These are phyloP conservation scores for Aspergillus oerlinghausenensis DNA, from an alignment of 2,329 filamentous ascomycete species.

Conservation along the genomic window DNA sequence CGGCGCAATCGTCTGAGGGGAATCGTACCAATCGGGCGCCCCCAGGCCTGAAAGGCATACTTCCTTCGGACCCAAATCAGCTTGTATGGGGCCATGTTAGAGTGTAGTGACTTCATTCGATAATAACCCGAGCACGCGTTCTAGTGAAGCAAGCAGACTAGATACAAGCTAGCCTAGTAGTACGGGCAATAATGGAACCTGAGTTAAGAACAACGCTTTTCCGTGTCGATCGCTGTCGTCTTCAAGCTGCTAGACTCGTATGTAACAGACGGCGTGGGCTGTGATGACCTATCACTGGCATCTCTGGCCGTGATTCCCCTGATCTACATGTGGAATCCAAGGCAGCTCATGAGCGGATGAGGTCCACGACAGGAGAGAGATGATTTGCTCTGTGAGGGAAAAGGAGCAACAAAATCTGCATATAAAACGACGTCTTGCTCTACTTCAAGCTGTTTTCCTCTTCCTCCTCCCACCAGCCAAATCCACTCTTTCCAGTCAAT, in stretches of 20 bases:
- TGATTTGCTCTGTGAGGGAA: background rate
- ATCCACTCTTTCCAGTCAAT: conserved; percentile 20
- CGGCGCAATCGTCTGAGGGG: background rate
- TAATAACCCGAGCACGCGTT: background rate
- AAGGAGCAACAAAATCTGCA: conserved; percentile 9
- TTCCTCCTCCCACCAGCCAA: conserved; percentile 16
- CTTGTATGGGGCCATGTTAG: background rate
- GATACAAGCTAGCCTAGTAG: background rate
- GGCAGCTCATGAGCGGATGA: background rate
- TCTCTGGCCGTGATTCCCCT: conserved; percentile 8
- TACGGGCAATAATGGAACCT: background rate
- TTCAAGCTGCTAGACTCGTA: background rate
- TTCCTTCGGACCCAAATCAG: conserved; percentile 1
- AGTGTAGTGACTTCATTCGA: background rate
- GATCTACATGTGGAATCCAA: conserved; percentile 10
- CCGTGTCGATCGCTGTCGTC: conserved; percentile 15
- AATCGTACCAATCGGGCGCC: conserved; percentile 1
- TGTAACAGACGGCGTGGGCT: background rate
- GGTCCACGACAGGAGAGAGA: background rate
- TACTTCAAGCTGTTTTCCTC: background rate
- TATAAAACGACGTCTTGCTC: conserved; percentile 17
- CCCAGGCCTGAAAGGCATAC: conserved; percentile 1
- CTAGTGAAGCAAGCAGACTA: background rate
- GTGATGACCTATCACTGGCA: background rate
- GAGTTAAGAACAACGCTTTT: background rate